Conservation (phyloP, 768 basidiomycete species). For the Trametes elegans region DNA sequence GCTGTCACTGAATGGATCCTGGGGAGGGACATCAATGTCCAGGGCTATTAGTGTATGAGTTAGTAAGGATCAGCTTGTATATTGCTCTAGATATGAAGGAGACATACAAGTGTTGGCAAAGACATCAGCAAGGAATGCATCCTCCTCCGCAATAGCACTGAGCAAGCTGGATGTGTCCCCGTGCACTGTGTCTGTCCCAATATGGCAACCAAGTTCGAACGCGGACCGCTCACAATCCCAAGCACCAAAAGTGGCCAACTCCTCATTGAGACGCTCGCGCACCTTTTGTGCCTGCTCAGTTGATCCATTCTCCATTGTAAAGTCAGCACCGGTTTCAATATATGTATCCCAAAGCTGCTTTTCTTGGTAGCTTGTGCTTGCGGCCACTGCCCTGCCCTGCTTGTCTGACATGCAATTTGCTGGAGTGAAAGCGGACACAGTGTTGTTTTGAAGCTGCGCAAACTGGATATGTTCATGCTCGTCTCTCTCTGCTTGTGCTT, state of each 20-base stretch:
- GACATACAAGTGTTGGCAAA: background rate
- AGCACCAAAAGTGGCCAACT: background rate
- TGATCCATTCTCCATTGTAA: background rate
- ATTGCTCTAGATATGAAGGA: too few relatives aligned
- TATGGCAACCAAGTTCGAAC: background rate
- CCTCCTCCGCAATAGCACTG: background rate
- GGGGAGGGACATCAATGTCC: too few relatives aligned
- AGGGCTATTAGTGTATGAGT: too few relatives aligned
- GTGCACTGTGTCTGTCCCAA: background rate
- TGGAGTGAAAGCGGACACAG: too few relatives aligned
- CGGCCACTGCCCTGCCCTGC: background rate
- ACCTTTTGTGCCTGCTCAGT: background rate
- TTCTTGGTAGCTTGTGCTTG: background rate
- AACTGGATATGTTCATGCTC: background rate
- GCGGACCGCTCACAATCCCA: background rate
- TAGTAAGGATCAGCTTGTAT: too few relatives aligned
- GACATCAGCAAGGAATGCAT: background rate
- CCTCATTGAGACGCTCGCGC: background rate
- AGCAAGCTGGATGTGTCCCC: background rate
- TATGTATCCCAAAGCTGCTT: background rate
- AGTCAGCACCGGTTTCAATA: background rate
- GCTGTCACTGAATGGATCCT: too few relatives aligned
- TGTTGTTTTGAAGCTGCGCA: background rate
- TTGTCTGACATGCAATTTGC: background rate
- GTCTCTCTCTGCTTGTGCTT: background rate